Base-by-base conservation (phyloP, 2,329 filamentous ascomycete genomes). In the Aspergillus tanneri region DNA sequence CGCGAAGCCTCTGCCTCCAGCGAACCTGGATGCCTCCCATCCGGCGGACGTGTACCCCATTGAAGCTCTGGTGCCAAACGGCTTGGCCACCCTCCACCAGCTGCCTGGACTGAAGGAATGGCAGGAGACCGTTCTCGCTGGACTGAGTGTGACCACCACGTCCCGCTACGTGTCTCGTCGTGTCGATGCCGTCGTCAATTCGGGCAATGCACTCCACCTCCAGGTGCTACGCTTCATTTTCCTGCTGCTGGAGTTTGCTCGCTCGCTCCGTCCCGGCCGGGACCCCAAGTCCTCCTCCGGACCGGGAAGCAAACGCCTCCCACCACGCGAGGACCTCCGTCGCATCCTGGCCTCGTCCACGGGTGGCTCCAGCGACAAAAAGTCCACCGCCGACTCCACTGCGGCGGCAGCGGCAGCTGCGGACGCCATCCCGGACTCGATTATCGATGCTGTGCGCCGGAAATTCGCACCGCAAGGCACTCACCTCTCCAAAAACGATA, bases 11-110 rank as follows among this genome's bases (percentile, higher is more conserved):
- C 54, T 75, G 21, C 75, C 75, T 2, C 62, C 59, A 3, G 63
- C 73, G 8, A 69, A 77, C 58, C 57, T 76, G 23, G 57, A 62
- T 18, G 72, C 73, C 11, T 63, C 65, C 21, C 70, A 73, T 43
- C 74, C 74, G 8, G 61, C 65, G 2, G 68, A 76, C 23, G 73
- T 76, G n/a, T 77, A 77, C 57, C 55, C 70, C 4, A 53, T 76
- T 47, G 67, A 71, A 10, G 54, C 56, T 6, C 65, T 77, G 36
- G 67, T 77, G 7, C 72, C 72, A 3, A 67, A 64, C 39, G 70
- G 72, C 35, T 49, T 62, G 16, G 63, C 68, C 8, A 74, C 72
- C 8, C 66, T 77, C 23, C 65, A 64, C 25, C 64, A 69, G 36
- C 64, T 77, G 47, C 70, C 68, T n/a, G 60, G 61, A 34, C 58